Evolutionary conservation across 176 grass and related monocot species (phyloP), one percentile per base, ranked within the genome.

Genomic region (Eremochloa ophiuroides): DNA sequence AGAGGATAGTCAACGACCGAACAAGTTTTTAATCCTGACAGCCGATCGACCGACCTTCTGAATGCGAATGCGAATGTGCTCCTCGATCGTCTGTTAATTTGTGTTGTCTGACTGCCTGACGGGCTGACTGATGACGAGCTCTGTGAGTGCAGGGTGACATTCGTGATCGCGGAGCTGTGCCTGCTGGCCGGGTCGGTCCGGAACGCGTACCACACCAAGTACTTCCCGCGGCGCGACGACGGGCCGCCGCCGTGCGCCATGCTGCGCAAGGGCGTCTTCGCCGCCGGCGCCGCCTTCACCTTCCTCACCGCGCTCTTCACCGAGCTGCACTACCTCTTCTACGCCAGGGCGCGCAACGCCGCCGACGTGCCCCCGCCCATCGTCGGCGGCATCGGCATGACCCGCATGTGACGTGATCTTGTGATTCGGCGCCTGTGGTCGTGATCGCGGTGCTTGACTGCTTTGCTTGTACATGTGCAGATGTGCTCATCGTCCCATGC

Each of bases 141-240:
- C n/a, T 44, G 47, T 1, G 47, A 1, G 2, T 22, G 76, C 83
- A 97, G 94, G 91, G 6, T 94, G 8, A 90, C 94, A 4, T 94
- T 94, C 69, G 5, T 88, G 20, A 86, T 97, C 66, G 94, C 94
- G 33, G 94, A 97, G 94, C 65, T 89, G 76, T 97, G 94, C 71
- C 26, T 97, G 75, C 82, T 97, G 34, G 94, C 91, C 0, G 94
- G 86, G 4, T 94, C 94, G 29, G 94, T 90, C 25, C 79, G 82
- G 74, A 97, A 97, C 75, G 87, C 94, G 6, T 87, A 89, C 79
- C 94, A 97, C 84, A 97, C 94, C 58, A 90, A 89, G 80, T 97
- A 94, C 84, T 15, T 20, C 29, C 12, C 41, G 6, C 34, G 3
- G 28, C 61, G 73, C 47, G 1, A 41, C 4, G 4, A 39, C 51